Base-by-base conservation (phyloP, 495 filamentous ascomycete species). In the Hyaloscypha variabilis region DNA sequence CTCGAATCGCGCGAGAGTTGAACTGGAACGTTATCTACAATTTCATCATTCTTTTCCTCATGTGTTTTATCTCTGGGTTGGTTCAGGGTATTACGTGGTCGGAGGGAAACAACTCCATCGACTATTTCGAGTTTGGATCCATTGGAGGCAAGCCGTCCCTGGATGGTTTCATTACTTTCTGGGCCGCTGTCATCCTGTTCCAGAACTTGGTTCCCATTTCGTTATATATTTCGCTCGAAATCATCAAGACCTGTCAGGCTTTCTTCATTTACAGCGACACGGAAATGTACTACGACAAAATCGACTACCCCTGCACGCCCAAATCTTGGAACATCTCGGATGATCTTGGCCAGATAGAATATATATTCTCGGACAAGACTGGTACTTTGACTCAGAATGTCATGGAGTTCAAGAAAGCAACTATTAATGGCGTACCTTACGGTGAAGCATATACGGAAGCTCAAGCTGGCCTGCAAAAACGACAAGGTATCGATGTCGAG, bases 321-420 rank as follows among this genome's bases (percentile, higher is more conserved):
- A 98, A 98, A 70, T 93, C 95, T 2, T 99, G 96, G 96, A 99
- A 98, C 75, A 97, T 99, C 63, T 97, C 93, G 1, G 96, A 99
- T 71, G 96, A 99, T 70, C 83, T 99, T 34, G 96, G 96, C 11
- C 96, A 99, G 78, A 97, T 99, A 65, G 96, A 99, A 76, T 99
- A 98, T 77, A 97, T 99, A 67, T 99, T 99, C 80, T 98, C 96
- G 1, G 96, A 99, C 80, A 99, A 99, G 77, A 99, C 96, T 2
- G 96, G 96, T 39, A 99, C 96, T 5, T 78, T 99, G 69, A 99
- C 96, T 6, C 96, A 99, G 72, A 99, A 99, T 73, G 92, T 98
- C 58, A 99, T 99, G 96, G 96, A 99, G 77, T 99, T 97, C 86
- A 98, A 97, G 76, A 99, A 99, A 73, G 90, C 88, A 64, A 96